Conservation (phyloP, 352 stramenopile genomes). For the Pelagophyceae sp. region DNA sequence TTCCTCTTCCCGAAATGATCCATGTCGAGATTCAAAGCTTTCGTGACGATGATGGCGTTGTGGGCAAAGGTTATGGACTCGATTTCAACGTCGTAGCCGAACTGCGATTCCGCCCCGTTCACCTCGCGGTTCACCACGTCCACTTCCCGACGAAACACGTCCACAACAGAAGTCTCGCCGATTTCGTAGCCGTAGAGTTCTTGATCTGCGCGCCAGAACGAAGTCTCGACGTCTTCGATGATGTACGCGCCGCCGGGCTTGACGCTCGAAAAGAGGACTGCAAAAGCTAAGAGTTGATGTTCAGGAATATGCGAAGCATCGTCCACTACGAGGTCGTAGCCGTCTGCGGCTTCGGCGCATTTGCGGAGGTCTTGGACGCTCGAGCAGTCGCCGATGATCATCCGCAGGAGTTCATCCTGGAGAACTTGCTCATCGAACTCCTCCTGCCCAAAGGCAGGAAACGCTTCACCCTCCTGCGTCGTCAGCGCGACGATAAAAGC, state of each 20-base stretch:
- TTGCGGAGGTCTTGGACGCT: not conserved
- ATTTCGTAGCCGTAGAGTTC: constrained; percentile 15
- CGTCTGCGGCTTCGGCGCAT: not conserved
- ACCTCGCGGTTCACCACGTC: constrained; percentile 22
- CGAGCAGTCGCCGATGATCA: not conserved
- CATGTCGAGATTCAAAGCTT: too few relatives aligned
- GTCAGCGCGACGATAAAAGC: constrained; percentile 14
- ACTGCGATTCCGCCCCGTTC: not conserved
- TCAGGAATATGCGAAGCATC: constrained; percentile 13
- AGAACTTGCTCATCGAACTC: not conserved
- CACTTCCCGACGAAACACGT: constrained; percentile 6
- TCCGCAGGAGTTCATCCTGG: not conserved
- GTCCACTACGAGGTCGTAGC: constrained; percentile 21
- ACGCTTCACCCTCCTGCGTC: not conserved
- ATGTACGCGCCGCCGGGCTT: constrained; percentile 15
- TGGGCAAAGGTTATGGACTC: not conserved
- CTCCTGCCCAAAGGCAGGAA: constrained; percentile 6
- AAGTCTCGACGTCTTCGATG: constrained; percentile 25
- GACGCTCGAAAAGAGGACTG: constrained; percentile 5
- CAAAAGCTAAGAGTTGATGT: constrained; percentile 16
- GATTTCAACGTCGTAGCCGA: not conserved
- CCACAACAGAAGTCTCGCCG: not conserved
- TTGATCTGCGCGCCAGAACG: constrained; percentile 1
- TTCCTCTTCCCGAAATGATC: too few relatives aligned
- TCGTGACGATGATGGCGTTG: not conserved